These are phyloP conservation scores for Moesziomyces sp. DNA, from an alignment of 1,284 basidiomycete species.

Conservation along the genomic window DNA sequence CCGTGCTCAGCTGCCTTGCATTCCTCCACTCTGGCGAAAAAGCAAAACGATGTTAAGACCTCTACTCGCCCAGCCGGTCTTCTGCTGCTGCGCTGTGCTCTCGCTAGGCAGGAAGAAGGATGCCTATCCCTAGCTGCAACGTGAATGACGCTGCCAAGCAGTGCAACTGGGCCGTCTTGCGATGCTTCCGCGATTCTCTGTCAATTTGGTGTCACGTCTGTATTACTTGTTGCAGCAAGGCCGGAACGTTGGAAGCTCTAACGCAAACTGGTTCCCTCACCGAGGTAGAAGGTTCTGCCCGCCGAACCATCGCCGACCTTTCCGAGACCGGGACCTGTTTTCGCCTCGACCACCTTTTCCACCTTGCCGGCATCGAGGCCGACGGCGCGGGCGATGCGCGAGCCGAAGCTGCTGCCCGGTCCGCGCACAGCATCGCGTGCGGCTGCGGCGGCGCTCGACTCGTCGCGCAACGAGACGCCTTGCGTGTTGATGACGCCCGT, in stretches of 20 bases:
- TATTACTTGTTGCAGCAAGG: no score
- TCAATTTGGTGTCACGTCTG: no score
- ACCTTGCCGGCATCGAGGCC: conserved; percentile 34
- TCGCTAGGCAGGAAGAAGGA: no score
- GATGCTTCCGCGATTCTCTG: no score
- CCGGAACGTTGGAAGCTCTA: background rate
- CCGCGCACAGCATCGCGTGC: conserved; percentile 13
- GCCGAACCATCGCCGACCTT: conserved; percentile 30
- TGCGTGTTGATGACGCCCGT: conserved; percentile 47
- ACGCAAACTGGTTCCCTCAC: conserved; percentile 47
- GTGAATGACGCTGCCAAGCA: no score
- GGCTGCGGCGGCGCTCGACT: conserved; percentile 5
- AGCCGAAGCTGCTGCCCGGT: conserved; percentile 39
- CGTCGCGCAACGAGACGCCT: conserved; percentile 36
- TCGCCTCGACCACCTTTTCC: conserved; percentile 36
- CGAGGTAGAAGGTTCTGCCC: conserved; percentile 44
- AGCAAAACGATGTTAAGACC: no score
- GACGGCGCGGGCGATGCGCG: conserved; percentile 27
- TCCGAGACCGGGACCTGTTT: conserved; percentile 36
- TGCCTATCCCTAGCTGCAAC: no score
- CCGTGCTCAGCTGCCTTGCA: no score
- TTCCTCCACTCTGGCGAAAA: no score
- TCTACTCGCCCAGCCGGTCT: no score
- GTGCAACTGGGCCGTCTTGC: no score
- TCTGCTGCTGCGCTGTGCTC: no score